Base-by-base conservation (phyloP, 2,329 filamentous ascomycete species). In the Coleophoma crateriformis region DNA sequence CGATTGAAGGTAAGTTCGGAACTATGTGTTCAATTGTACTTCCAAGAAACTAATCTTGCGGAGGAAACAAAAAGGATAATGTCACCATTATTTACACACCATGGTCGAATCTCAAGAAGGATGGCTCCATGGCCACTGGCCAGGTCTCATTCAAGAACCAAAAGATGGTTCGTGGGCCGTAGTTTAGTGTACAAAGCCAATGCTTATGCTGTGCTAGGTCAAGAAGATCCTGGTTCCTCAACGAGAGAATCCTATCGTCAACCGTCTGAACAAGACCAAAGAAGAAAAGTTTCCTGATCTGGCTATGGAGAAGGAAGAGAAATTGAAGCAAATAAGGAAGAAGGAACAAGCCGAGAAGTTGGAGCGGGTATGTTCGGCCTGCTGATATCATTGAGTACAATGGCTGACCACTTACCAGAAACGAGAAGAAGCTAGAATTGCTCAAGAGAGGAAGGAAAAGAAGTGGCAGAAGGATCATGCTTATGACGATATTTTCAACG, bases 61-160 rank as follows among this genome's bases (percentile, higher is more conserved):
- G 51, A 91, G 88, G 94, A 56, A 99, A 99, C 75, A 99, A 99
- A 71, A 97, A 96, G 69, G 92, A 97, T 69, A 97, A 97, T 70
- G 76, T 99, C 62, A 95, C 90, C 14, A 70, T 99, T 64, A 95
- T 99, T 64, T 99, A 99, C 73, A 99, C 94, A 4, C 94, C 94
- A 7, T 97, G 94, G 90, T 87, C 88, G 41, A 99, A 99, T 67
- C 79, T 99, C 33, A 87, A 89, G 67, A 99, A 99, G 67, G 90
- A 95, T 64, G 92, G 91, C 32, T 89, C 86, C 67, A 99, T 99
- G 94, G 91, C 89, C 15, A 85, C 86, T 3, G 94, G 94, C 19
- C 94, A 99, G 67, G 94, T 99, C 47, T 86, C 88, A 55, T 99
- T 97, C 75, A 91, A 96, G 65, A 89, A 96, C 68, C 79, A 78